Evolutionary conservation across 805 yeast genomes (phyloP).

Genomic region (Suhomyces kilbournensis): DNA sequence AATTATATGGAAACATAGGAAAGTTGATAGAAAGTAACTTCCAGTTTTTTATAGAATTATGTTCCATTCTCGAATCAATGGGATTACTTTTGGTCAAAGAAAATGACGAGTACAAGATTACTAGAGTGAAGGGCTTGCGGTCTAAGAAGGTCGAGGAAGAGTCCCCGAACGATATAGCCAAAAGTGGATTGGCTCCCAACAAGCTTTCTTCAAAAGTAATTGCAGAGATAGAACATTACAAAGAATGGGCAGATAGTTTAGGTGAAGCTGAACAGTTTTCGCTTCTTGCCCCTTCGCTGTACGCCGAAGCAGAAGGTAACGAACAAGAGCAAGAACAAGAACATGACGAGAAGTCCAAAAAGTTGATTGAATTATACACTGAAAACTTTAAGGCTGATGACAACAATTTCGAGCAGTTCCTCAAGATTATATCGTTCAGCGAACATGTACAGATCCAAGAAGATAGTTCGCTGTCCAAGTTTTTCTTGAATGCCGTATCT

Average conservation of each 20-base stretch:
- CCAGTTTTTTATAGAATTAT: conserved; percentile 41
- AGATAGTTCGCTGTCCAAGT: conserved; percentile 19
- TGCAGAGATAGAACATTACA: conserved; percentile 33
- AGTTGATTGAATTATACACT: conserved; percentile 16
- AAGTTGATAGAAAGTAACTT: conserved; percentile 17
- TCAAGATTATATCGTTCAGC: conserved; percentile 25
- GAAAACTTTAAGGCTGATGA: conserved; percentile 14
- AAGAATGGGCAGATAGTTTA: conserved; percentile 44
- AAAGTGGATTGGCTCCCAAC: not conserved
- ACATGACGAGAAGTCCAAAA: conserved; percentile 11
- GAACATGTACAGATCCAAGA: conserved; percentile 25
- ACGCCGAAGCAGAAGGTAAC: not conserved
- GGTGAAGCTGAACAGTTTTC: not conserved
- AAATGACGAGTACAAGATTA: conserved; percentile 45
- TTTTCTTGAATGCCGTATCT: conserved; percentile 46
- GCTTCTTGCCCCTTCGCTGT: not conserved
- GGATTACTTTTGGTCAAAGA: conserved; percentile 63
- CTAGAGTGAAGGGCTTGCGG: conserved; percentile 77
- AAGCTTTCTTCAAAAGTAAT: conserved; percentile 41
- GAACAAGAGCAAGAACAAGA: conserved; percentile 12
- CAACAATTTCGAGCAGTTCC: conserved; percentile 15
- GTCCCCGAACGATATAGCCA: not conserved
- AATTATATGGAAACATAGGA: conserved; percentile 14
- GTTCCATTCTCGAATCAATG: conserved; percentile 66
- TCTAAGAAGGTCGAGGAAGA: conserved; percentile 38